Conservation (phyloP, 768 basidiomycete species). For the Coprinellus aureogranulatus region DNA sequence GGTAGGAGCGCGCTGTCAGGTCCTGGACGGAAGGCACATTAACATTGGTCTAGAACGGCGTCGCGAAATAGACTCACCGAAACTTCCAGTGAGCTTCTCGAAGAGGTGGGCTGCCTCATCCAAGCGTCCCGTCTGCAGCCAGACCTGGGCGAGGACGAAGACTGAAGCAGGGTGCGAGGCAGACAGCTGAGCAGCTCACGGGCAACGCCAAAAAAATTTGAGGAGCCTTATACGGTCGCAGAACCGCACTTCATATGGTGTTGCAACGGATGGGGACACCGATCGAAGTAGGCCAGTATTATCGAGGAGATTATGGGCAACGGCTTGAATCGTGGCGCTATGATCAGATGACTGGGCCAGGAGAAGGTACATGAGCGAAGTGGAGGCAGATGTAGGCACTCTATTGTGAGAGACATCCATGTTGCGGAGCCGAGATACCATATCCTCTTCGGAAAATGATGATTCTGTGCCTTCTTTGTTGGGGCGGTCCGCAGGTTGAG, state of each 20-base stretch:
- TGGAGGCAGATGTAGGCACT: constrained; percentile 42
- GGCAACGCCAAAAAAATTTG: constrained; percentile 59
- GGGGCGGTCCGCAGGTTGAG: constrained; percentile 51
- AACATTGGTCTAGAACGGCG: background rate
- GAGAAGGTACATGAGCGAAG: constrained; percentile 64
- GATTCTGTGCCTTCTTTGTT: constrained; percentile 7
- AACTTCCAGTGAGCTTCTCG: constrained; percentile 71
- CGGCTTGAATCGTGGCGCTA: constrained; percentile 45
- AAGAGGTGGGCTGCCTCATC: constrained; percentile 74
- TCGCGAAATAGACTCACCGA: constrained; percentile 50
- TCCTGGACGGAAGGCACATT: constrained; percentile 29
- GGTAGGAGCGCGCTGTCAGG: constrained; percentile 47
- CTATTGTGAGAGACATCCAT: constrained; percentile 63
- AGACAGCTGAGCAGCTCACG: constrained; percentile 72
- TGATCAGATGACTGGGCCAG: constrained; percentile 50
- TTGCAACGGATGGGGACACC: constrained; percentile 63
- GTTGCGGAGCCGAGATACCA: constrained; percentile 64
- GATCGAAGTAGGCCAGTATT: constrained; percentile 64
- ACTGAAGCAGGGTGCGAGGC: constrained; percentile 71
- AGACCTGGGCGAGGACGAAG: constrained; percentile 70
- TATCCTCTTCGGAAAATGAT: constrained; percentile 50
- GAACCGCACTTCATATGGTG: constrained; percentile 66
- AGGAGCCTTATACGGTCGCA: constrained; percentile 66
- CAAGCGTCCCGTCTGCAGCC: constrained; percentile 60
- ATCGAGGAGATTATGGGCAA: constrained; percentile 72